phyloP scores from a whole-genome alignment of 2,329 filamentous ascomycete genomes.

The Stagonosporopsis vannaccii region DNA sequence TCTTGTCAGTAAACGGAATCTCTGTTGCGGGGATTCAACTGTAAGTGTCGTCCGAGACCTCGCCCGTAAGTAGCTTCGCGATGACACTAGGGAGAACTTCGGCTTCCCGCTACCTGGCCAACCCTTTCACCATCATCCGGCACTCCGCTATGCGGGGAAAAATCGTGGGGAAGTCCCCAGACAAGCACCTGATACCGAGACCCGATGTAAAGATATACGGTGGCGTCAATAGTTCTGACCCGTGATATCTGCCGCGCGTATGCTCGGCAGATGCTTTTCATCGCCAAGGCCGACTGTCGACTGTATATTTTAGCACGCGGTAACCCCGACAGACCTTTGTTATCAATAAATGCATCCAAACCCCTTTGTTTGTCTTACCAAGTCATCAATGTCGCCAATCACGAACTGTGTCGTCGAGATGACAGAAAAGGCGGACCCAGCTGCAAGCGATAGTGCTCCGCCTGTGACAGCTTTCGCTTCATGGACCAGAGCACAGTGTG shows the following conservation, averaged over 20 bases:
- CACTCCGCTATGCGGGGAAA: no score
- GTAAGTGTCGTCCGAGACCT: not conserved
- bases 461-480: not conserved
- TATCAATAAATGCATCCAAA: no score
- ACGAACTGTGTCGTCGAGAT: not conserved
- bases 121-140: no score
- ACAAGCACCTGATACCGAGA: not conserved
- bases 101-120: not conserved
- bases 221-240: no score
- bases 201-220: no score
- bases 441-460: not conserved
- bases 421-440: not conserved
- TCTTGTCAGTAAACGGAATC: no score
- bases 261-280: no score
- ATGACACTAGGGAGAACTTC: not conserved
- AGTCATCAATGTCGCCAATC: not conserved
- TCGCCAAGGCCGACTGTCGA: no score
- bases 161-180: not conserved
- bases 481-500: not conserved
- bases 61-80: not conserved
- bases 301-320: no score
- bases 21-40: not conserved
- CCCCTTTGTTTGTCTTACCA: no score
- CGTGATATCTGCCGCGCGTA: no score
- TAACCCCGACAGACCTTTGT: no score